Percentiles rank a stretch among this genome's conserved stretches.
phyloP scores from a whole-genome alignment of 1,284 basidiomycete genomes.

The Leccinum solheimii region DNA sequence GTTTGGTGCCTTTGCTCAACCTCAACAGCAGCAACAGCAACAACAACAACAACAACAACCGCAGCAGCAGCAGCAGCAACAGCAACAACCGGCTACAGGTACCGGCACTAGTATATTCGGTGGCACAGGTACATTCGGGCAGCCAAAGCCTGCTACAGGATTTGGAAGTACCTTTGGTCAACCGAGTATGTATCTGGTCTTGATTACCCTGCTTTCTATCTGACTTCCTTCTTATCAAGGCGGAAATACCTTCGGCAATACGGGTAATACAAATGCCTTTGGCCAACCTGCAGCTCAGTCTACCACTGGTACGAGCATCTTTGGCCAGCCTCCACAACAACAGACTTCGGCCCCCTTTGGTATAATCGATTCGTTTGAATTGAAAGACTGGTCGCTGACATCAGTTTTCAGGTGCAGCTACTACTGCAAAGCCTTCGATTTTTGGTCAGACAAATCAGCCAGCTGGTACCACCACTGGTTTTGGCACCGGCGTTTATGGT shows the following conservation, averaged over 20 bases:
- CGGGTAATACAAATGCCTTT: constrained; percentile 39
- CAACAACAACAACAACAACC: constrained; percentile 28
- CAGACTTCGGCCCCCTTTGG: constrained; percentile 29
- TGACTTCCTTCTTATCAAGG: constrained; percentile 14
- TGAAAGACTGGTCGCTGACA: constrained; percentile 4
- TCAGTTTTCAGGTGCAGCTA: constrained; percentile 24
- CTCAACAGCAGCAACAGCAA: constrained; percentile 19
- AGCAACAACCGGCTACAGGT: constrained; percentile 25
- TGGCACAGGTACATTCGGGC: constrained; percentile 35
- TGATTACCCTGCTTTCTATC: neutral
- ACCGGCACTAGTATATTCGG: constrained; percentile 43
- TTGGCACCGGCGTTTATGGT: constrained; percentile 30
- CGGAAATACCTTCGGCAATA: constrained; percentile 41
- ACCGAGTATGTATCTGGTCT: constrained; percentile 21
- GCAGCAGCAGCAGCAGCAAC: constrained; percentile 23
- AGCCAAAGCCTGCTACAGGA: constrained; percentile 39
- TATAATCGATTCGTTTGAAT: constrained; percentile 9
- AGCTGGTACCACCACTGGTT: constrained; percentile 26
- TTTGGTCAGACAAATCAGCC: constrained; percentile 41
- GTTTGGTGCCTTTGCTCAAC: constrained; percentile 44
- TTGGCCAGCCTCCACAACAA: constrained; percentile 33
- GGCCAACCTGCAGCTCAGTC: constrained; percentile 37
- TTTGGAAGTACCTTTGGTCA: constrained; percentile 42
- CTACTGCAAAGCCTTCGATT: constrained; percentile 46
- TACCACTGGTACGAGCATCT: constrained; percentile 32